phyloP scores from a whole-genome alignment of 306 rosid genomes.

The Castanea sativa region DNA sequence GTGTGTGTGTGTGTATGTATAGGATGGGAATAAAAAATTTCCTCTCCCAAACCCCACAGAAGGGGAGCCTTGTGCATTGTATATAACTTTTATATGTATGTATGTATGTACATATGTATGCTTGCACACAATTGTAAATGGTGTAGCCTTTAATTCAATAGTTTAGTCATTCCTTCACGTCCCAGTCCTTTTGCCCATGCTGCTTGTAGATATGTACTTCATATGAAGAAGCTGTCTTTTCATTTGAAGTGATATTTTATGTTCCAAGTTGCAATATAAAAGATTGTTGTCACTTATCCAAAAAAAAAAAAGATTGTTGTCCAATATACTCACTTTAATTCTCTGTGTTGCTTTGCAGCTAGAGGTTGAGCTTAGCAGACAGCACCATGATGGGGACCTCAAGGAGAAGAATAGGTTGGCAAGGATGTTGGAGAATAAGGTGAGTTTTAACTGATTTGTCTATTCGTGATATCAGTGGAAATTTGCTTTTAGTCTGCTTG shows the following conservation, averaged over 20 bases:
- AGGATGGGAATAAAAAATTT: too few relatives aligned
- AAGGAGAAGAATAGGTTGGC: conserved; percentile 74
- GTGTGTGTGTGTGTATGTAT: too few relatives aligned
- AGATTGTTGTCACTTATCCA: background rate
- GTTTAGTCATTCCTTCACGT: background rate
- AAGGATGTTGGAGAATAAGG: conserved; percentile 71
- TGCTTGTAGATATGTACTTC: background rate
- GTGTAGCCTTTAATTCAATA: background rate
- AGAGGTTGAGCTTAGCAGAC: conserved; percentile 77
- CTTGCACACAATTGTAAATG: background rate
- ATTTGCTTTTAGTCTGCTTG: background rate
- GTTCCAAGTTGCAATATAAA: background rate
- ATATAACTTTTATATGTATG: background rate
- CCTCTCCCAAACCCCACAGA: too few relatives aligned
- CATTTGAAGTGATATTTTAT: background rate
- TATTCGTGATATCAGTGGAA: background rate
- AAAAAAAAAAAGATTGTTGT: background rate
- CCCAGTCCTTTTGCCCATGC: background rate
- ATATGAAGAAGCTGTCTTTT: background rate
- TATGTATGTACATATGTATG: background rate
- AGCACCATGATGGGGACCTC: conserved; percentile 89
- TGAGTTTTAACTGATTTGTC: conserved; percentile 2
- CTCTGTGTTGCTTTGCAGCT: conserved; percentile 47
- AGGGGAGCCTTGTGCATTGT: too few relatives aligned
- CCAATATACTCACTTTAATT: background rate